These are phyloP conservation scores for Pestalotiopsis sp. DNA, from an alignment of 2,329 filamentous ascomycete species.

Conservation along the genomic window DNA sequence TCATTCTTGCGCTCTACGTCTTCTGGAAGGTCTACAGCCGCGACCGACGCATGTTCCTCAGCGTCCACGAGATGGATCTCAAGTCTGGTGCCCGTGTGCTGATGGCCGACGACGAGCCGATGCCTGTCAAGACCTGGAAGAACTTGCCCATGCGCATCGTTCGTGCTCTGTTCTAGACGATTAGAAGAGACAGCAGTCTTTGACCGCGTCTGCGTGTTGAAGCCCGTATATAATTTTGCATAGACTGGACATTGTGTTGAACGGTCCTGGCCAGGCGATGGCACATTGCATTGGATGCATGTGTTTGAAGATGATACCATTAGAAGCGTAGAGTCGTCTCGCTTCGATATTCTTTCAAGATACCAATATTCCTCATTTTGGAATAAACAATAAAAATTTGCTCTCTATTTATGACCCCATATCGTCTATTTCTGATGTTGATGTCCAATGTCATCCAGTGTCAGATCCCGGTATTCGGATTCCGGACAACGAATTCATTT, in stretches of 20 bases:
- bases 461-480: no score
- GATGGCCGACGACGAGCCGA: slow-evolving; percentile 47
- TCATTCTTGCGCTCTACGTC: slow-evolving; percentile 63
- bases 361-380: slow-evolving; percentile 2
- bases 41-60: slow-evolving; percentile 61
- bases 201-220: neutral
- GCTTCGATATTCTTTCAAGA: neutral
- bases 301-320: slow-evolving; percentile 2
- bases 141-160: slow-evolving; percentile 38
- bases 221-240: slow-evolving; percentile 1
- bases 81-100: slow-evolving; percentile 59
- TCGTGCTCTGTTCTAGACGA: slow-evolving; percentile 36
- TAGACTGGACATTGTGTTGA: neutral
- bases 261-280: neutral
- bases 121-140: slow-evolving; percentile 34
- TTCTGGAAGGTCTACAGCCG: slow-evolving; percentile 64
- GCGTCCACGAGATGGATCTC: slow-evolving; percentile 63
- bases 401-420: neutral
- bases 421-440: no score
- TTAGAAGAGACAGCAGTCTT: neutral
- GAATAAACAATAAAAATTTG: neutral
- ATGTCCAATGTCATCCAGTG: no score
- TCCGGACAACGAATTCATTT: no score
- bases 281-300: neutral
- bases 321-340: neutral